A percentile compares a stretch with the other conserved stretches of the same genome.
Evolutionary conservation across 139 green algal genomes (phyloP).

Genomic region (Volvox africanus): DNA sequence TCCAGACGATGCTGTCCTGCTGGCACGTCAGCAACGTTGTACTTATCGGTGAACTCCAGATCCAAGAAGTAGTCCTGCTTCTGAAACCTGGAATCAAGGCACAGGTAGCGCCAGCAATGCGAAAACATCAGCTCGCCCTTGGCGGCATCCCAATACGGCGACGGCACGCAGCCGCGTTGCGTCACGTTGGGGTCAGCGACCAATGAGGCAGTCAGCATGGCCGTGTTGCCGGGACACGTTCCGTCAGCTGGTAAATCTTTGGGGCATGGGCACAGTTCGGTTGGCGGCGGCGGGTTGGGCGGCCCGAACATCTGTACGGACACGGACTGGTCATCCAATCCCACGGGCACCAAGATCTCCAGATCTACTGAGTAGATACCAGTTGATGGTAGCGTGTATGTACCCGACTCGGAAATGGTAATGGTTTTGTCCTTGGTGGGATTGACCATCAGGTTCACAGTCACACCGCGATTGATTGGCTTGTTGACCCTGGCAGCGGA

Average conservation of each 20-base stretch:
- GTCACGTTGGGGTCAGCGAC: slow-evolving; percentile 12
- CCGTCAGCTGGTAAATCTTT: background rate
- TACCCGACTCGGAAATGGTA: background rate
- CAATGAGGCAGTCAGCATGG: background rate
- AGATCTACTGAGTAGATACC: slow-evolving; percentile 31
- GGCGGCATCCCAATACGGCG: slow-evolving; percentile 43
- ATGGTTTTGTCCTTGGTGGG: background rate
- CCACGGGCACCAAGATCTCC: slow-evolving; percentile 35
- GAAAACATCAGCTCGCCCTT: slow-evolving; percentile 45
- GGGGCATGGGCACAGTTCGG: slow-evolving; percentile 43
- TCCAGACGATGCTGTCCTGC: slow-evolving; percentile 18
- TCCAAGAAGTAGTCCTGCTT: slow-evolving; percentile 47
- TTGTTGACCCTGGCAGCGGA: slow-evolving; percentile 16
- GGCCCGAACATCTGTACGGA: slow-evolving; percentile 49
- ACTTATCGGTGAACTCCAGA: slow-evolving; percentile 25
- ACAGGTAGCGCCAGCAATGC: slow-evolving; percentile 47
- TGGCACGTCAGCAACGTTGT: slow-evolving; percentile 8
- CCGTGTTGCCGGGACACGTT: slow-evolving; percentile 6
- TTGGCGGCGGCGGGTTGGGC: slow-evolving; percentile 43
- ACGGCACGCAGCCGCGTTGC: slow-evolving; percentile 27
- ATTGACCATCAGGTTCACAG: slow-evolving; percentile 3
- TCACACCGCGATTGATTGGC: slow-evolving; percentile 18
- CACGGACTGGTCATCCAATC: slow-evolving; percentile 47
- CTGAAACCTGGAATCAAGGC: slow-evolving; percentile 31
- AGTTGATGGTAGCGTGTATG: background rate